These are phyloP conservation scores for Pichia californica DNA, from an alignment of 805 yeast genomes.

Conservation along the genomic window DNA sequence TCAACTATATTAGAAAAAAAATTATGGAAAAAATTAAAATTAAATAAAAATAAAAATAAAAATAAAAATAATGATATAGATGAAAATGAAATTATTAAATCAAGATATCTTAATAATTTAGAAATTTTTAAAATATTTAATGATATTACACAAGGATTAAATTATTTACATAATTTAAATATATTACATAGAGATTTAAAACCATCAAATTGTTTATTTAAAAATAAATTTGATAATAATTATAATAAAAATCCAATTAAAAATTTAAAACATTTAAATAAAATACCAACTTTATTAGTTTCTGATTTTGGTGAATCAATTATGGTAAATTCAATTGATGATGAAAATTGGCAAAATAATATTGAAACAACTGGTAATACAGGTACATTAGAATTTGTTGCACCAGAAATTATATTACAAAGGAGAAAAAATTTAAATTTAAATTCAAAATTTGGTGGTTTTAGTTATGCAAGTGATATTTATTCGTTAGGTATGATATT, in stretches of 20 bases:
- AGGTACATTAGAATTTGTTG: conserved; percentile 82
- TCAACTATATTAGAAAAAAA: conserved; percentile 34
- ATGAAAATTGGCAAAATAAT: conserved; percentile 13
- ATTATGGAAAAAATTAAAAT: conserved; percentile 21
- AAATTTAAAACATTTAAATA: conserved; percentile 19
- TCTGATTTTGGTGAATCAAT: conserved; percentile 91
- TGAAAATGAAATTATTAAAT: conserved; percentile 11
- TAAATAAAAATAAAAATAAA: conserved; percentile 12
- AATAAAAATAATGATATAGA: conserved; percentile 31
- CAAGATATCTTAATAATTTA: conserved; percentile 36
- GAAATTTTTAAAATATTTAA: conserved; percentile 65
- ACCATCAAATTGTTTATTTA: conserved; percentile 79
- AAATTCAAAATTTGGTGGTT: conserved; percentile 47
- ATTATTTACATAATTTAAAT: conserved; percentile 64
- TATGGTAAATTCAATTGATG: conserved; percentile 47
- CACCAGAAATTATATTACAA: conserved; percentile 64
- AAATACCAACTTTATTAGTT: conserved; percentile 65
- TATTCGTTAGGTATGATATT: conserved; percentile 83
- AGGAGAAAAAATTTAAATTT: too few relatives aligned
- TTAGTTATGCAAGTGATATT: conserved; percentile 67
- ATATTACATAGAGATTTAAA: conserved; percentile 85
- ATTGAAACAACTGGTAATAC: conserved; percentile 75
- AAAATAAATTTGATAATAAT: conserved; percentile 24
- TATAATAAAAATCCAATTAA: conserved; percentile 19
- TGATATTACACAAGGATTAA: conserved; percentile 66